Percentiles rank a stretch among this genome's conserved stretches.
These are phyloP conservation scores for Fraxinus americana DNA, from an alignment of 257 asterid genomes.

Conservation along the genomic window DNA sequence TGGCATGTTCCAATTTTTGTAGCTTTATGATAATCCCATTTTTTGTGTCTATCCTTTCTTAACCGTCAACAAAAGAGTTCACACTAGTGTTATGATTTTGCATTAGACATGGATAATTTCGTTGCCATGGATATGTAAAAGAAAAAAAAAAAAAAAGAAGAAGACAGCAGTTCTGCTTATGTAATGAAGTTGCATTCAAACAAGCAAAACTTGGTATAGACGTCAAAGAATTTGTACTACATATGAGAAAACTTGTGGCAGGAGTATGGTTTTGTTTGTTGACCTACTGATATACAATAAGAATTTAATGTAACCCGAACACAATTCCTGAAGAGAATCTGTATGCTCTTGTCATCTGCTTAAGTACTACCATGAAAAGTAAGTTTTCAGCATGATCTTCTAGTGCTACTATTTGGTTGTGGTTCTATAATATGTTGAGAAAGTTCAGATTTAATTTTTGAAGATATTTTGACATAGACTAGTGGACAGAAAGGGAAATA, in stretches of 20 bases:
- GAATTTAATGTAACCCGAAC: not conserved
- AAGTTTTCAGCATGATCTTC: not conserved
- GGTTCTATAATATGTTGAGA: not conserved
- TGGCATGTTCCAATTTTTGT: not conserved
- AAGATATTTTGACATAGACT: not conserved
- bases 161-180: not conserved
- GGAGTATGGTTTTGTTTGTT: not conserved
- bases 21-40: not conserved
- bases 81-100: not conserved
- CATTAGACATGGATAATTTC: not conserved
- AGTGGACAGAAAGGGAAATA: slow-evolving; percentile 1
- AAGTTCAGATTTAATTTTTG: not conserved
- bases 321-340: not conserved
- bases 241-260: not conserved
- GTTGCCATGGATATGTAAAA: not conserved
- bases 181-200: not conserved
- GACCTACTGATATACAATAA: not conserved
- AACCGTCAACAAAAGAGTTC: not conserved
- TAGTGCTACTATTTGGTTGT: not conserved
- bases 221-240: not conserved
- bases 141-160: not conserved
- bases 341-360: not conserved
- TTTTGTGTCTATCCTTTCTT: not conserved
- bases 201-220: not conserved
- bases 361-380: not conserved